These are phyloP conservation scores for Fusarium proliferatum DNA, from an alignment of 2,329 filamentous ascomycete species.

Conservation along the genomic window DNA sequence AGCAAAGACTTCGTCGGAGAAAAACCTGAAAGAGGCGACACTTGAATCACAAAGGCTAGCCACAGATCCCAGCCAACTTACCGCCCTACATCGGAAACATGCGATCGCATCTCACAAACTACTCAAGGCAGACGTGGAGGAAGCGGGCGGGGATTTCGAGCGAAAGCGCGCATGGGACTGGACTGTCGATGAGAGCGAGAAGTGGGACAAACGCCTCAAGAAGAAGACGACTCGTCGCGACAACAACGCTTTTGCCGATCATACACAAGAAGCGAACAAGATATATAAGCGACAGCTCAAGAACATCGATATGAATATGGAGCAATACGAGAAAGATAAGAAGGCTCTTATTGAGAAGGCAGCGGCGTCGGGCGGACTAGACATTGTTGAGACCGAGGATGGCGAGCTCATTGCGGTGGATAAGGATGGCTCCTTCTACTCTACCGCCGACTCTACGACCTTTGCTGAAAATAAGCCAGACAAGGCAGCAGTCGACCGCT, in stretches of 20 bases:
- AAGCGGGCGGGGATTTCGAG: constrained; percentile 90
- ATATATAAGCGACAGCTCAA: constrained; percentile 92
- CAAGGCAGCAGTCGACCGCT: constrained; percentile 85
- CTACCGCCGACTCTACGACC: constrained; percentile 82
- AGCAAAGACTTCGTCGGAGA: constrained; percentile 75
- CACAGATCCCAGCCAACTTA: constrained; percentile 80
- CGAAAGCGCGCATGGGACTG: constrained; percentile 99
- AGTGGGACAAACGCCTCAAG: constrained; percentile 89
- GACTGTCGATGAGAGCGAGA: constrained; percentile 93
- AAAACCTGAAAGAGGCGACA: constrained; percentile 85
- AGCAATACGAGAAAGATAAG: constrained; percentile 89
- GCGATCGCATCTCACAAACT: constrained; percentile 93
- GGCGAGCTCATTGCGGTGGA: constrained; percentile 96
- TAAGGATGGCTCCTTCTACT: constrained; percentile 89
- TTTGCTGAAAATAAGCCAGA: constrained; percentile 89
- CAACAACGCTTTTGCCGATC: constrained; percentile 91
- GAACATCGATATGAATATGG: constrained; percentile 79
- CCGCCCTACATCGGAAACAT: constrained; percentile 83
- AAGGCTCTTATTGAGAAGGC: constrained; percentile 85
- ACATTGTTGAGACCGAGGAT: constrained; percentile 95
- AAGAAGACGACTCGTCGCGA: constrained; percentile 86
- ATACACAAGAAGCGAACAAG: constrained; percentile 87
- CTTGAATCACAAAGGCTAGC: constrained; percentile 83
- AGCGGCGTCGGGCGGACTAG: constrained; percentile 83
- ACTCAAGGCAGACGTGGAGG: constrained; percentile 89